Evolutionary conservation across 805 yeast species (phyloP), one percentile per base, ranked within the genome.

Genomic region (Nakazawaea sp.): DNA sequence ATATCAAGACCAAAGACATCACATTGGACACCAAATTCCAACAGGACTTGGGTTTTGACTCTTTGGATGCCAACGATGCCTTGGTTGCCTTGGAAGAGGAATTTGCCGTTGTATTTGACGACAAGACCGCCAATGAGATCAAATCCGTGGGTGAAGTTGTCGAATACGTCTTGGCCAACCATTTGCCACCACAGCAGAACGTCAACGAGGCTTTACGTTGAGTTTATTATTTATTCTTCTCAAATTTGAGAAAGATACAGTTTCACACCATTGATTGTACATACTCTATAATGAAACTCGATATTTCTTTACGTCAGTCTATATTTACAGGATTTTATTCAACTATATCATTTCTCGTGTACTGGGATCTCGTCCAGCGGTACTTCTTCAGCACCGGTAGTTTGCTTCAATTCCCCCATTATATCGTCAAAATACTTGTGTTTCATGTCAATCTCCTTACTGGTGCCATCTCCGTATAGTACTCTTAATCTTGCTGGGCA

Each of bases 21-120:
- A 45, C 51, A 6, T 24, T 50, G 45, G 69, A 62, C 31, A 64
- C 80, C 26, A 66, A 72, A 42, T 75, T 75, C 58, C 68, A 66
- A 49, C 72, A 72, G 49, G 95, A 85, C 53, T 72, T 85, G 49
- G 90, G 89, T n/a, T 73, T 85, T 56, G 98, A 90, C 62, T 85
- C 96, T 8, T 72, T 90, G 48, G 98, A 90, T 56, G 83, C 92
- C 45, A 96, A 90, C 45, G 98, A 90, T 68, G 89, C 92, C 39
- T 73, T 92, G 51, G 95, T 92, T 61, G 96, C 96, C 41, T 81
- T 90, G 54, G 98, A 90, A 70, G 96, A 89, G 70, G 89, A 81
- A 59, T 81, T 81, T 47, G 41, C 36, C 27, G 37, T 43, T 28
- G 43, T 43, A 16, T 43, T 43, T 34, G 45, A 40, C 25, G 64